A percentile compares a stretch with the other conserved stretches of the same genome.
Conservation (phyloP, 1,284 basidiomycete genomes). For the Malassezia obtusa region DNA sequence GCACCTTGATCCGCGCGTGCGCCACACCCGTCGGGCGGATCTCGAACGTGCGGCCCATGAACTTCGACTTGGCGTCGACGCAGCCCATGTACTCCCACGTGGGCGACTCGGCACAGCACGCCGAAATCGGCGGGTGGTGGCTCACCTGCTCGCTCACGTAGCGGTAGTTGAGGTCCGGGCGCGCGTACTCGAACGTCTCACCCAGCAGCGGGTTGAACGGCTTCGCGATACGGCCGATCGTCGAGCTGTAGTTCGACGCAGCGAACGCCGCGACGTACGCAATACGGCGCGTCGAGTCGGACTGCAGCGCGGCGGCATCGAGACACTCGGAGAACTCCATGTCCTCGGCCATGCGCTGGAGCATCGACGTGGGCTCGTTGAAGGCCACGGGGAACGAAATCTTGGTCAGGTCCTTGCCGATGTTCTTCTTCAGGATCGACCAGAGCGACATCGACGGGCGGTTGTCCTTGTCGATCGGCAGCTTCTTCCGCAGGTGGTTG, state of each 20-base stretch:
- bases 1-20: constrained; percentile 70
- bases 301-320: constrained; percentile 69
- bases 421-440: constrained; percentile 88
- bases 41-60: constrained; percentile 78
- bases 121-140: constrained; percentile 94
- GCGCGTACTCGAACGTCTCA: constrained; percentile 91
- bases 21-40: constrained; percentile 89
- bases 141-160: constrained; percentile 92
- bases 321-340: constrained; percentile 50
- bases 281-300: constrained; percentile 69
- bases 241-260: constrained; percentile 95
- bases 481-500: constrained; percentile 56
- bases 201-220: constrained; percentile 52
- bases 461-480: constrained; percentile 68
- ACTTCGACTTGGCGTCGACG: constrained; percentile 45
- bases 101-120: constrained; percentile 70
- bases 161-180: constrained; percentile 65
- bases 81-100: constrained; percentile 78
- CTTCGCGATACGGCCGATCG: constrained; percentile 55
- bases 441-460: constrained; percentile 83
- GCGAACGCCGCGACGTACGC: constrained; percentile 94
- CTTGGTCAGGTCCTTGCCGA: constrained; percentile 93
- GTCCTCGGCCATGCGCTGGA: constrained; percentile 57
- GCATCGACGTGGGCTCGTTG: constrained; percentile 69
- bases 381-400: constrained; percentile 93